Percentiles rank a stretch among this genome's conserved stretches.
Evolutionary conservation across 2,329 filamentous ascomycete species (phyloP).

Genomic region (Microsporum audouinii): DNA sequence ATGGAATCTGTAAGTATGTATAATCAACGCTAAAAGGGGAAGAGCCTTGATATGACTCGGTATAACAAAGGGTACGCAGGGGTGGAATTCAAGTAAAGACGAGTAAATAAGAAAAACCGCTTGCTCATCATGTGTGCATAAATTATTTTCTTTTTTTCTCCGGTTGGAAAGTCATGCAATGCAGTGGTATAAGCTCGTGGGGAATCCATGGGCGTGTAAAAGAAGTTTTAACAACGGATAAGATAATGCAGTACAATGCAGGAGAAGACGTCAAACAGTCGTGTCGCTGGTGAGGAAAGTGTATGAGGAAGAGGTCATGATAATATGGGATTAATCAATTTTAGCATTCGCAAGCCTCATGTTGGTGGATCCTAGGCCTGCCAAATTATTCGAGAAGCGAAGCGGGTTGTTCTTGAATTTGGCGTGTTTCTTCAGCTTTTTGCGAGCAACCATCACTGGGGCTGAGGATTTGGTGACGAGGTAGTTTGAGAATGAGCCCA

Average conservation of each 20-base stretch:
- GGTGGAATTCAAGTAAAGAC: not conserved
- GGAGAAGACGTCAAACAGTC: not conserved
- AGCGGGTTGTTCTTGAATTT: conserved; percentile 63
- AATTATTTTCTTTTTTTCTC: not conserved
- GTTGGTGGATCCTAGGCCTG: conserved; percentile 40
- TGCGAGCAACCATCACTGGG: conserved; percentile 94
- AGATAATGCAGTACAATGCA: not conserved
- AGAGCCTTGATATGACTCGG: not conserved
- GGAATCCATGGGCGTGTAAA: not conserved
- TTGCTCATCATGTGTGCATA: not conserved
- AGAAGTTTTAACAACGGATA: not conserved
- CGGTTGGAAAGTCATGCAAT: not conserved
- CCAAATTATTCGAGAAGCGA: conserved; percentile 70
- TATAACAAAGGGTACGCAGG: not conserved
- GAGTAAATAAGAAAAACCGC: not conserved
- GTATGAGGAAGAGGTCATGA: not conserved
- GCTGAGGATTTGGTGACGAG: conserved; percentile 92
- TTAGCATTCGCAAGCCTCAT: conserved; percentile 60
- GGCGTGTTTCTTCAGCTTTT: conserved; percentile 74
- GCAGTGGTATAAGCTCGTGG: not conserved
- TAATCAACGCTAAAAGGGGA: not conserved
- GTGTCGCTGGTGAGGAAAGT: not conserved
- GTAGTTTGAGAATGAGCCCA: conserved; percentile 96
- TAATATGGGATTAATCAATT: conserved; percentile 46
- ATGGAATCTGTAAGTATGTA: not conserved